These are phyloP conservation scores for Halophytophthora batemanensis DNA, from an alignment of 352 stramenopile species.

Conservation along the genomic window DNA sequence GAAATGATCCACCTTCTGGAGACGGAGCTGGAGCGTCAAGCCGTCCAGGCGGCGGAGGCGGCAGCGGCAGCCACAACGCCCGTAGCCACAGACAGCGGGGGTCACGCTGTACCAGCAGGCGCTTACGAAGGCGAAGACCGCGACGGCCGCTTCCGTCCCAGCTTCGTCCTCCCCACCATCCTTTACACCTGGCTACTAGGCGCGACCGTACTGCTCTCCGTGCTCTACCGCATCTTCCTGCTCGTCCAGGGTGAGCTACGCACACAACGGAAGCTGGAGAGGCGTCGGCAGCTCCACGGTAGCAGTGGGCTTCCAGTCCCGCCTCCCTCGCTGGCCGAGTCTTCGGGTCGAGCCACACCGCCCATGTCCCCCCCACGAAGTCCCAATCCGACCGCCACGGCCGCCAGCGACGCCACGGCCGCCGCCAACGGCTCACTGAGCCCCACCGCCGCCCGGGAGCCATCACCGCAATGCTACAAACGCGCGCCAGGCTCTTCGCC, in stretches of 20 bases:
- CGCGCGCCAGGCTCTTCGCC: conserved; percentile 46
- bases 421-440: conserved; percentile 23
- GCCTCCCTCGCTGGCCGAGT: conserved; percentile 25
- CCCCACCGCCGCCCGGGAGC: conserved; percentile 20
- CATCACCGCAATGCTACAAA: conserved; percentile 55
- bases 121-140: conserved; percentile 3
- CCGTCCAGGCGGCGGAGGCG: conserved; percentile 41
- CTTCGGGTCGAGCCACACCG: conserved; percentile 22
- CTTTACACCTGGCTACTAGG: conserved; percentile 50
- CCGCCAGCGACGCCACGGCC: conserved; percentile 4
- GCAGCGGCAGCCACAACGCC: conserved; percentile 19
- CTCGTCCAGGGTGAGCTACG: conserved; percentile 44
- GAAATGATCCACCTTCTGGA: conserved; percentile 75
- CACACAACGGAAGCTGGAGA: conserved; percentile 27
- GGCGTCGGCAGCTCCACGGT: conserved; percentile 13
- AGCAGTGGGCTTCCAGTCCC: conserved; percentile 4
- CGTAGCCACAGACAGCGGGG: conserved; percentile 6
- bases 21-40: conserved; percentile 62
- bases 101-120: conserved; percentile 3
- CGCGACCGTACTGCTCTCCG: conserved; percentile 33
- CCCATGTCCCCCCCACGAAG: conserved; percentile 23
- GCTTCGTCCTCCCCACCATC: conserved; percentile 47
- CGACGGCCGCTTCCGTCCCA: conserved; percentile 15
- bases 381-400: conserved; percentile 19
- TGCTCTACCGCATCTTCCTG: conserved; percentile 53